Base-by-base conservation (phyloP, 495 filamentous ascomycete species). In the Aspergillus panamensis region DNA sequence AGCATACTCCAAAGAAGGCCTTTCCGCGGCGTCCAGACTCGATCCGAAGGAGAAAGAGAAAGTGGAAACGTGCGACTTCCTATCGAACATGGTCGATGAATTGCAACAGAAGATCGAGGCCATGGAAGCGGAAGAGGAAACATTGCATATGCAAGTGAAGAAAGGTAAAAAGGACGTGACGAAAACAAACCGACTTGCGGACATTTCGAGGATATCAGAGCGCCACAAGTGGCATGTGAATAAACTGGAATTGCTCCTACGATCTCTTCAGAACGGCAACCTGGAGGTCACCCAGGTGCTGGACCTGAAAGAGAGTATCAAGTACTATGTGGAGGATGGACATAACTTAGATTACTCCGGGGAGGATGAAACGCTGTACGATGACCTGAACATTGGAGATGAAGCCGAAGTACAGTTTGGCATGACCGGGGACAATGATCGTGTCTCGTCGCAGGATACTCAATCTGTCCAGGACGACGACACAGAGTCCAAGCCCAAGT, bases 21-120 rank as follows among this genome's bases (percentile, higher is more conserved):
- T 98, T 45, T 90, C 87, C 43, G 87, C 91, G 47, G 91, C 91
- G 2, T 87, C 91, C 47, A 92, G 96, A 70, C 80, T 97, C 43
- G 94, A 98, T 75, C 94, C 94, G 2, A 94, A 88, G 67, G 93
- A 97, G 68, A 90, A 93, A 69, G 92, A 94, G 68, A 96, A 96
- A 73, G 73, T 86, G 48, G 93, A 97, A 61, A 77, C 87, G 17
- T 81, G 84, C 75, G 86, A 96, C 30, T 98, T 97, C 73, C 76
- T 98, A 14, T 84, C 83, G 25, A 81, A 74, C 44, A 90, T 88
- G 85, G 91, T 96, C n/a, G 92, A 96, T 63, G 90, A 96, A 64
- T 84, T 98, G 45, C 90, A 96, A 64, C 85, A 86, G 58, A 92
- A 96, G 70, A 92, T 97, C 69, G 94, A 98, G 66, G 80, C 84